Conservation (phyloP, 164 flowering plant genomes). For the Nymphaea thermarum region DNA sequence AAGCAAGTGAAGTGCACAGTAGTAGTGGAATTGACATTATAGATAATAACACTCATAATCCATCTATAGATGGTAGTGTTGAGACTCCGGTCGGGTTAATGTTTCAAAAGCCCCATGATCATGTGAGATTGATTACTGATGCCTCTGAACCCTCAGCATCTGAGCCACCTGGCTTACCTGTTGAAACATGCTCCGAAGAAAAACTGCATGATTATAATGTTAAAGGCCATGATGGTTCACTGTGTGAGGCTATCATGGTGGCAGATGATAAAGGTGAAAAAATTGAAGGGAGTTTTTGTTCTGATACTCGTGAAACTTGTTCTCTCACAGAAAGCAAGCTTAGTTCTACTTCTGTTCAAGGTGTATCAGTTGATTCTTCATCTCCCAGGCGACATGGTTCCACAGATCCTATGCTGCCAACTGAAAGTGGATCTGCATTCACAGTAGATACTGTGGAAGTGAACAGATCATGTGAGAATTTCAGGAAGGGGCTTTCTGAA, state of each 20-base stretch:
- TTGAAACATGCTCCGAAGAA: slow-evolving; percentile 7
- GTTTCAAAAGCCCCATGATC: slow-evolving; percentile 1
- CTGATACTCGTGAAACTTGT: neutral
- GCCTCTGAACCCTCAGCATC: slow-evolving; percentile 10
- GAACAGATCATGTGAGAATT: neutral
- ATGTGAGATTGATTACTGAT: slow-evolving; percentile 7
- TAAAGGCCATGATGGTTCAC: slow-evolving; percentile 7
- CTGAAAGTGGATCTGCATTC: neutral
- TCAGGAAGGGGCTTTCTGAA: neutral
- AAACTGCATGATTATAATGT: slow-evolving; percentile 8
- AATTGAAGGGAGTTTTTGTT: neutral
- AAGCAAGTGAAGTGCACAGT: neutral
- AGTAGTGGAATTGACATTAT: neutral
- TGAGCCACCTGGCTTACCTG: slow-evolving; percentile 11
- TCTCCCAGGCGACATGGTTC: neutral
- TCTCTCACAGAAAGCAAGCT: neutral
- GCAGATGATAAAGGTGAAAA: neutral
- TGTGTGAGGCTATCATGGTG: neutral
- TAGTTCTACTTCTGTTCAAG: neutral
- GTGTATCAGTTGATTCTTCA: neutral
- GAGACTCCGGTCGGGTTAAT: no score
- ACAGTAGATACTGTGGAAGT: neutral
- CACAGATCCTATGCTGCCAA: neutral
- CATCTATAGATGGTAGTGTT: neutral
- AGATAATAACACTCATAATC: neutral